Percentiles rank a stretch among this genome's conserved stretches.
Conservation (phyloP, 176 grass and related monocot genomes). For the Eragrostis nindensis region DNA sequence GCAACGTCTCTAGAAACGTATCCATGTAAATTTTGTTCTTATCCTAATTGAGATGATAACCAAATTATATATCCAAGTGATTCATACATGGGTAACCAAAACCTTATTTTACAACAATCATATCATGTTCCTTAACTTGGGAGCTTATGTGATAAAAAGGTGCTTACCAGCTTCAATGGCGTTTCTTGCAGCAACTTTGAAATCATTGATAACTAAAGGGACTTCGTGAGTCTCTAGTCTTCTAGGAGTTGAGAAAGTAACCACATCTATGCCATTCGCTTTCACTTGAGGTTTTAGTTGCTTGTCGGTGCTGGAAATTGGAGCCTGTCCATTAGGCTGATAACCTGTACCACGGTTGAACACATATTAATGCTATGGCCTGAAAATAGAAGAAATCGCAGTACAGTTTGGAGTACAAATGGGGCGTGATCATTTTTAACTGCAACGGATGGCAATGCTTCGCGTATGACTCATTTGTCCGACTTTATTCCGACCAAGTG, state of each 20-base stretch:
- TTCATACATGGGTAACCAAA: too few relatives aligned
- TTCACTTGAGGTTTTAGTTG: conserved; percentile 41
- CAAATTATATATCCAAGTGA: too few relatives aligned
- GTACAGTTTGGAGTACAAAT: background rate
- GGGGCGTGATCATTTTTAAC: too few relatives aligned
- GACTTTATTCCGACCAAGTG: too few relatives aligned
- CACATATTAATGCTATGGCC: background rate
- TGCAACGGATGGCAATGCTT: too few relatives aligned
- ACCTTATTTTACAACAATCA: too few relatives aligned
- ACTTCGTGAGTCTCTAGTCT: conserved; percentile 57
- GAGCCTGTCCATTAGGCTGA: conserved; percentile 66
- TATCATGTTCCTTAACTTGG: too few relatives aligned
- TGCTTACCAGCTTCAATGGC: conserved; percentile 63
- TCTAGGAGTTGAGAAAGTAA: conserved; percentile 44
- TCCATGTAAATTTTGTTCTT: too few relatives aligned
- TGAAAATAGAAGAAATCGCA: background rate
- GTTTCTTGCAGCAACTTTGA: conserved; percentile 66
- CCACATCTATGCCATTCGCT: conserved; percentile 40
- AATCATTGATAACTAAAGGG: conserved; percentile 55
- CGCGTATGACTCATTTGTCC: too few relatives aligned
- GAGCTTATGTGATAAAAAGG: background rate
- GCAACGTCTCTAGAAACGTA: too few relatives aligned
- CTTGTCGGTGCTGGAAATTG: conserved; percentile 63
- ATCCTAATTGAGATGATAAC: too few relatives aligned
- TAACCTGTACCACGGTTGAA: conserved; percentile 35